Base-by-base conservation (phyloP, 345 rosid genomes). In the Eucalyptus grandis region DNA sequence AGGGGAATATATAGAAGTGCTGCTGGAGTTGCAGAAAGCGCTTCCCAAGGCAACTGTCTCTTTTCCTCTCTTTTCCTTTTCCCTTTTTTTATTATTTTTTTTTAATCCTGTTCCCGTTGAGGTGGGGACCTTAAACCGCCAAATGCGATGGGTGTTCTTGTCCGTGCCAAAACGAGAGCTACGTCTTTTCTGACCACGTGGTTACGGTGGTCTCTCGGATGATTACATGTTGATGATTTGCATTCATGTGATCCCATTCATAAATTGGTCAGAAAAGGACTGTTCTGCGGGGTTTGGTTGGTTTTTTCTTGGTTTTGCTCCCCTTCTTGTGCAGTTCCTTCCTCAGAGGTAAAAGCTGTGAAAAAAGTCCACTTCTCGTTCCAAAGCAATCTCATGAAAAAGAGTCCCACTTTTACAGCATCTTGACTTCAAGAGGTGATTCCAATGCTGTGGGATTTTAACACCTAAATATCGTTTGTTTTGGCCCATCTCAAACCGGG, bases 401-500 rank as follows among this genome's bases (percentile, higher is more conserved):
- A 34, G 40, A 69, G 81, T 34, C 24, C 44, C 58, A 14, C 43
- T 69, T 69, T 69, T 16, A 69, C 43, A 15, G 21, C 19, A 67
- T n/a, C 77, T 67, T 67, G 6, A 67, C 21, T 67, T 0, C 21
- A 67, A 67, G 77, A 15, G 77, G 77, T 30, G 69, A 27, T 27
- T 14, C 3, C 62, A 24, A 10, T 22, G 30, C 62, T 24, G 58
- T 53, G 1, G 58, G 26, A 53, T 19, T 19, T 19, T 53, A 53
- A 51, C 4, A 21, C 58, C 11, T 53, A 53, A 21, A 53, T 53
- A 53, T 21, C 24, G 2, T 21, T 5, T 21, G 11, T 21, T 53
- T 53, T 19, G 26, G 26, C 11, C 58, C 0, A 1, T 53, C 56
- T 19, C 24, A 53, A 19, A 19, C 9, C 2, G 1, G 24, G 1